Base-by-base conservation (phyloP, 768 basidiomycete genomes). In the Rhizopogon sp. region DNA sequence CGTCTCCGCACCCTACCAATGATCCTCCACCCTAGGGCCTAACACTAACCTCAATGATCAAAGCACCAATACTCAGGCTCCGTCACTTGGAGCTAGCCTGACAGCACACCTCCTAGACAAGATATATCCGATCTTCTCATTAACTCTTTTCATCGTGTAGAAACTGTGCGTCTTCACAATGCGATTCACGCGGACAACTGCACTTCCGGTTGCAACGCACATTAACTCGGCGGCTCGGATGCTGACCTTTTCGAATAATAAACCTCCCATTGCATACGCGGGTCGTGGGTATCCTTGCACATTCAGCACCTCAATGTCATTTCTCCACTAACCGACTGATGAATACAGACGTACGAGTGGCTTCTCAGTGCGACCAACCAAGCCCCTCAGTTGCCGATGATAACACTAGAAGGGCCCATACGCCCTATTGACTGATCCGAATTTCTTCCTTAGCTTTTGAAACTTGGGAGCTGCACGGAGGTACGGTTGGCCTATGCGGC, bases 1-100 rank as follows among this genome's bases (percentile, higher is more conserved):
- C 31, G 52, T 25, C 50, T 56, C 54, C 63, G 39, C 46, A 52
- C 41, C 22, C 39, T 54, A 5, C 25, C 25, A 25, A 25, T 25
- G 37, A 43, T 57, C 14, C 45, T 25, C 40, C 43, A 44, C 39
- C 53, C 59, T 58, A 43, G 17, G 50, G 31, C 62, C 56, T 58
- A 61, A 43, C 4, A 25, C 25, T 25, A 25, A 3, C 25, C 25
- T 25, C 47, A 35, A n/a, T 50, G 53, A 57, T 52, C 50, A 53
- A 44, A 52, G 50, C 51, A 17, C 40, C 50, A 35, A 31, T 51
- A 37, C n/a, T n/a, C n/a, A n/a, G n/a, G n/a, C 40, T 50, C 29
- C 29, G 39, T 50, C 43, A 45, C 41, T 46, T 37, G 3, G 39
- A 37, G 39, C 52, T 54, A 40, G 39, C 46, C 39, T 14, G 28